These are phyloP conservation scores for Aspergillus incahuasiensis DNA, from an alignment of 495 filamentous ascomycete genomes.

Conservation along the genomic window DNA sequence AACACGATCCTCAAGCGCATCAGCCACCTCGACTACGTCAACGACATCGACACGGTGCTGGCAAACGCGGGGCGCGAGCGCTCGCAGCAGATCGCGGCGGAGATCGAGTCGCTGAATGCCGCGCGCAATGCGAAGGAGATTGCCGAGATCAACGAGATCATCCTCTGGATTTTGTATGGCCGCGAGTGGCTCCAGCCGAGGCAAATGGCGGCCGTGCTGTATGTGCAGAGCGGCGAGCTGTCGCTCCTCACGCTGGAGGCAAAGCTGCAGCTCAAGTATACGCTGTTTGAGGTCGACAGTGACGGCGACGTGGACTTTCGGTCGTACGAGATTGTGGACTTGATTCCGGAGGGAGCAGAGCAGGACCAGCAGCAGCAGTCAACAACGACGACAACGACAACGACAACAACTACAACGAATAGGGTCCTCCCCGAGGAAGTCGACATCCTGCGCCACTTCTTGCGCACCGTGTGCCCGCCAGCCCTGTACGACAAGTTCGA, in stretches of 20 bases:
- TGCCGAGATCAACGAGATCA: constrained; percentile 37
- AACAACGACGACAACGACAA: too few species aligned
- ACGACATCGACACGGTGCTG: constrained; percentile 34
- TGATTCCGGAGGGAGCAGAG: constrained; percentile 12
- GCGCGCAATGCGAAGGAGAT: constrained; percentile 32
- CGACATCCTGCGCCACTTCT: constrained; percentile 30
- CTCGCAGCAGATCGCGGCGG: constrained; percentile 29
- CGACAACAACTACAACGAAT: too few species aligned
- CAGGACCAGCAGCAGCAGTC: background rate
- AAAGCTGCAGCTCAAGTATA: constrained; percentile 33
- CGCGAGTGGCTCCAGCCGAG: constrained; percentile 19
- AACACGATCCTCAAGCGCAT: constrained; percentile 33
- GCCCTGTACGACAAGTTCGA: constrained; percentile 30
- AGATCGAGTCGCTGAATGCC: constrained; percentile 33
- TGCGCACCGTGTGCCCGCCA: constrained; percentile 30
- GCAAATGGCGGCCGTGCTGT: constrained; percentile 20
- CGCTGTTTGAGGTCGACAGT: constrained; percentile 31
- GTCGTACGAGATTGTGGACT: constrained; percentile 16
- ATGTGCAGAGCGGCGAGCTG: constrained; percentile 17
- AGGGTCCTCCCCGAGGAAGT: constrained; percentile 21
- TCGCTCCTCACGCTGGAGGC: constrained; percentile 32
- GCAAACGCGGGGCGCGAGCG: constrained; percentile 32
- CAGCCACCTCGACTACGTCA: constrained; percentile 30
- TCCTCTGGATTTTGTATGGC: constrained; percentile 33
- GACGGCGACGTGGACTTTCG: constrained; percentile 28